phyloP scores from a whole-genome alignment of 2,329 filamentous ascomycete species.

The Helotiales sp. region DNA sequence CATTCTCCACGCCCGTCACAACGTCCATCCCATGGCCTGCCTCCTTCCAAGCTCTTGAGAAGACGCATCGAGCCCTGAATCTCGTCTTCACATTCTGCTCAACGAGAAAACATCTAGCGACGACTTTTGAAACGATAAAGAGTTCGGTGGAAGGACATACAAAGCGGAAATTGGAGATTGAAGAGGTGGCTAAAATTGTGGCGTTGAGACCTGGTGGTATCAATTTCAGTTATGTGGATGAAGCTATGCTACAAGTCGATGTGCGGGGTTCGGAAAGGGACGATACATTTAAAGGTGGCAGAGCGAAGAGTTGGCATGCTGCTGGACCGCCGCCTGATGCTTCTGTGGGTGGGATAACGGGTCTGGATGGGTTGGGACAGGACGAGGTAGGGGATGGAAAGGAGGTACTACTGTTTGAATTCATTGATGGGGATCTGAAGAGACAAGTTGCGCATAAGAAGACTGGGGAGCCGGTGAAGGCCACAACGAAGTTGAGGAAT shows the following conservation, averaged over 20 bases:
- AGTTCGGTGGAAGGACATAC: conserved; percentile 82
- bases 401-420: conserved; percentile 88
- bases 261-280: conserved; percentile 67
- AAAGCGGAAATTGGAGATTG: conserved; percentile 65
- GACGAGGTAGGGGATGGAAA: conserved; percentile 42
- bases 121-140: conserved; percentile 87
- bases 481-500: conserved; percentile 66
- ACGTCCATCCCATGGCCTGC: conserved; percentile 63
- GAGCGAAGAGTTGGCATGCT: conserved; percentile 50
- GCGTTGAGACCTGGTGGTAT: conserved; percentile 76
- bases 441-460: conserved; percentile 71
- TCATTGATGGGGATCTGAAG: conserved; percentile 87
- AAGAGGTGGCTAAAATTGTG: conserved; percentile 82
- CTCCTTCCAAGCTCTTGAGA: conserved; percentile 69
- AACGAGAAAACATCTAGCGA: conserved; percentile 87
- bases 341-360: conserved; percentile 57
- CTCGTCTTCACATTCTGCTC: conserved; percentile 94
- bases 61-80: conserved; percentile 82
- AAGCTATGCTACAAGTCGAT: conserved; percentile 78
- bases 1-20: conserved; percentile 25
- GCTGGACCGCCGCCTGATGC: conserved; percentile 53
- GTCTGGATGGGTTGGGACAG: conserved; percentile 44
- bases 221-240: conserved; percentile 84
- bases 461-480: conserved; percentile 70
- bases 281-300: conserved; percentile 60